Conservation (phyloP, 2,329 filamentous ascomycete species). For the Calonectria multiphialidica region DNA sequence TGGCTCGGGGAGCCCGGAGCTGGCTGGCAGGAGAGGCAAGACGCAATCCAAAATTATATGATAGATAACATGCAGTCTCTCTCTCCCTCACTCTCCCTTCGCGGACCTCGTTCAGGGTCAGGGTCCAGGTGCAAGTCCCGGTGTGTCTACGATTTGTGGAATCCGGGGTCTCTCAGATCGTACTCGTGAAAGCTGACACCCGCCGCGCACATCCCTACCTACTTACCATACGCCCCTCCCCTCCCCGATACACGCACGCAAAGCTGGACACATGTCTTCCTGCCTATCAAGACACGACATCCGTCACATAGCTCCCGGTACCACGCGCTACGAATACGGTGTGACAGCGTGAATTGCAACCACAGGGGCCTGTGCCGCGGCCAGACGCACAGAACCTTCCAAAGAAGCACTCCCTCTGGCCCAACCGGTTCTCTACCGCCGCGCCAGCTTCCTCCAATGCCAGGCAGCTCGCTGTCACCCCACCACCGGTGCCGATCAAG, state of each 20-base stretch:
- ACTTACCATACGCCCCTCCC: too few species aligned
- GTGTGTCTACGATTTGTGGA: background rate
- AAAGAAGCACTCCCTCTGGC: constrained; percentile 18
- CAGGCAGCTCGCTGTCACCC: constrained; percentile 9
- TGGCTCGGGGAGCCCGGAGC: constrained; percentile 25
- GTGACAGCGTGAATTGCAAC: constrained; percentile 13
- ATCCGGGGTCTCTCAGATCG: constrained; percentile 3
- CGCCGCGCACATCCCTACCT: background rate
- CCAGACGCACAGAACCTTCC: constrained; percentile 25
- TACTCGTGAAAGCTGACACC: background rate
- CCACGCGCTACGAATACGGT: constrained; percentile 21
- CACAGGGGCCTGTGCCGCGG: constrained; percentile 3
- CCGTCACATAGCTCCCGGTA: constrained; percentile 1
- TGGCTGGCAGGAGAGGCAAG: background rate
- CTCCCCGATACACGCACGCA: background rate
- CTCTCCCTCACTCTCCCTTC: background rate
- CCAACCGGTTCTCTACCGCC: background rate
- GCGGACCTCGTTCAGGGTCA: background rate
- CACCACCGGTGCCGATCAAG: constrained; percentile 1
- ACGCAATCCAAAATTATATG: constrained; percentile 16
- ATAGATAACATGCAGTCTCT: constrained; percentile 9
- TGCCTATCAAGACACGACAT: constrained; percentile 7
- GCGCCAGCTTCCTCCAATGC: background rate
- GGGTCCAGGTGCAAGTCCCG: background rate
- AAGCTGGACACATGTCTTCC: background rate